Evolutionary conservation across 495 filamentous ascomycete species (phyloP).

Genomic region (Penicillium samsonianum): DNA sequence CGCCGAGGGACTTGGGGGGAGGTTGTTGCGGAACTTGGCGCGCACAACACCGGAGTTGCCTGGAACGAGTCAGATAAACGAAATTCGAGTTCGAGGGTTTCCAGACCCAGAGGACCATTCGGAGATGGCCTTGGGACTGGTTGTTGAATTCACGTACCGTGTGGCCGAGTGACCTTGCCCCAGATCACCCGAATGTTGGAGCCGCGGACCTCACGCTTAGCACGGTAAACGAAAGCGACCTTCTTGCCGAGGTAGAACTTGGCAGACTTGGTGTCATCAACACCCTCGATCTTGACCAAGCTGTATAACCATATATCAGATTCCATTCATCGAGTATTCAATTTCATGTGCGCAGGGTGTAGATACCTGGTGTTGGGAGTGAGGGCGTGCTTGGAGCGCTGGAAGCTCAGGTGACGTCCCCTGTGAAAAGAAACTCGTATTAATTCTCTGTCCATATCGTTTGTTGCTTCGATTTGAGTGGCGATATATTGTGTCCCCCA

Average conservation of each 20-base stretch:
- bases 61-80: conserved; percentile 35
- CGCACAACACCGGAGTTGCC: conserved; percentile 96
- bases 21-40: conserved; percentile 92
- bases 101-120: not conserved
- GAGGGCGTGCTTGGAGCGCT: conserved; percentile 80
- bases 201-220: conserved; percentile 85
- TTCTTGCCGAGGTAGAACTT: conserved; percentile 94
- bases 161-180: conserved; percentile 95
- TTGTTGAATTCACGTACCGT: conserved; percentile 62
- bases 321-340: conserved; percentile 22
- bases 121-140: not conserved
- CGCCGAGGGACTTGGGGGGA: conserved; percentile 96
- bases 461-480: conserved; percentile 5
- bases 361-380: conserved; percentile 73
- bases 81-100: not conserved
- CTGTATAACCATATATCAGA: conserved; percentile 39
- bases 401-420: conserved; percentile 92
- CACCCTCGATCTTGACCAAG: conserved; percentile 96
- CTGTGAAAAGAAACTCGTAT: conserved; percentile 52
- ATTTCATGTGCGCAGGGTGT: conserved; percentile 19
- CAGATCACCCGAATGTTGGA: conserved; percentile 98
- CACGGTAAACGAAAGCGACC: conserved; percentile 96
- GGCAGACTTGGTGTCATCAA: conserved; percentile 82
- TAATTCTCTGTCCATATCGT: conserved; percentile 33
- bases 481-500: conserved; percentile 4